These are phyloP conservation scores for Trichoderma asperellum DNA, from an alignment of 2,329 filamentous ascomycete species.

Conservation along the genomic window DNA sequence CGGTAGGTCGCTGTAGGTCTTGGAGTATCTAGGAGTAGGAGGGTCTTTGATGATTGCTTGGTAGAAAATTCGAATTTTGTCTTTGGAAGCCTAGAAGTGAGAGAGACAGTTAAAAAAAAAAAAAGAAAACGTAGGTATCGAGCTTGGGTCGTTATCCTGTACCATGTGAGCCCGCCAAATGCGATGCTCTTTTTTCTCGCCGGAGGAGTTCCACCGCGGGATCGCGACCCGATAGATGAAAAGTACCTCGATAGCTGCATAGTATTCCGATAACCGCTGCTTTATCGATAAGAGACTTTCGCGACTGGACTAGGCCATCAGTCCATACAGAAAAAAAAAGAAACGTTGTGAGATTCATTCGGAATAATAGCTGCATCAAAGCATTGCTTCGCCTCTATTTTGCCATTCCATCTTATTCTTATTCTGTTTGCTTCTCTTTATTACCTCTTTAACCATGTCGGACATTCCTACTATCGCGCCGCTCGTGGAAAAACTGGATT, in stretches of 20 bases:
- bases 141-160: neutral
- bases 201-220: neutral
- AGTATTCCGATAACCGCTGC: neutral
- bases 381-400: neutral
- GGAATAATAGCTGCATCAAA: neutral
- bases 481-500: slow-evolving; percentile 73
- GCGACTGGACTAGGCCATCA: neutral
- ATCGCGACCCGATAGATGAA: neutral
- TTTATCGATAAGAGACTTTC: neutral
- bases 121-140: neutral
- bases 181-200: neutral
- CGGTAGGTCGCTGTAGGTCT: neutral
- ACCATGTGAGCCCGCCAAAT: neutral
- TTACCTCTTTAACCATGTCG: slow-evolving; percentile 38
- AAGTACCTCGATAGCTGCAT: neutral
- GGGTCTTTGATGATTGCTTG: neutral
- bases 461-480: slow-evolving; percentile 62
- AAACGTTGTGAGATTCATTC: neutral
- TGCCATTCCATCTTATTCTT: no score
- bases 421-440: neutral
- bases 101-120: no score
- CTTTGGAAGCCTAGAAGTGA: neutral
- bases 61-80: neutral
- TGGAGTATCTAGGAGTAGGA: neutral
- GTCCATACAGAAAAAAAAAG: neutral